phyloP scores from a whole-genome alignment of 495 filamentous ascomycete genomes.

The Sporormia fimetaria region DNA sequence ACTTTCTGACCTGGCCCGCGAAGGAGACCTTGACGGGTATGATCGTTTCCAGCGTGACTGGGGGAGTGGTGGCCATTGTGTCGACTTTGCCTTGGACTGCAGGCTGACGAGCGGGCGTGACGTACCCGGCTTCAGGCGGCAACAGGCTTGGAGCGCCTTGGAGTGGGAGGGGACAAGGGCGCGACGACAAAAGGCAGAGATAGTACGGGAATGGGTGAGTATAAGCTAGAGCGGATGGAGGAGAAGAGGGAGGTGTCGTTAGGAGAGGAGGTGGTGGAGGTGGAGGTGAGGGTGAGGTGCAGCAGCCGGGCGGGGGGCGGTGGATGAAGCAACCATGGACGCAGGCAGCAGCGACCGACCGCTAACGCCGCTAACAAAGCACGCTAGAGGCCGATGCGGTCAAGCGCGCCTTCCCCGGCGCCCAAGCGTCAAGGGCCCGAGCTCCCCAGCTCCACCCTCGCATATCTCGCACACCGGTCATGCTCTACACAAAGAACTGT shows the following conservation, averaged over 20 bases:
- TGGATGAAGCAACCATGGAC: too few species aligned
- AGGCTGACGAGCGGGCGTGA: slow-evolving; percentile 16
- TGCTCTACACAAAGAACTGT: too few species aligned
- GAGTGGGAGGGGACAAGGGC: slow-evolving; percentile 5
- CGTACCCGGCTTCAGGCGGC: slow-evolving; percentile 1
- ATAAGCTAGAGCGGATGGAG: slow-evolving; percentile 9
- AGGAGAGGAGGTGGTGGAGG: neutral
- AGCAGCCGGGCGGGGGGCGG: slow-evolving; percentile 12
- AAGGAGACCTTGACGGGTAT: slow-evolving; percentile 78
- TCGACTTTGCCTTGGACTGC: neutral
- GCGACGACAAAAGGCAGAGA: neutral
- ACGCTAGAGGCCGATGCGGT: too few species aligned
- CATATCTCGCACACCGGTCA: too few species aligned
- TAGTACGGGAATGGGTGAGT: neutral
- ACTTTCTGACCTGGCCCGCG: slow-evolving; percentile 61
- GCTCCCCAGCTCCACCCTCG: too few species aligned
- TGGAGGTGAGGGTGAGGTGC: neutral
- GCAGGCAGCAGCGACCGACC: too few species aligned
- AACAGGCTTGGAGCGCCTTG: slow-evolving; percentile 5
- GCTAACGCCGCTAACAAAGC: too few species aligned
- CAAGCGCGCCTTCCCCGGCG: too few species aligned
- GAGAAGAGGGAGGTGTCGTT: slow-evolving; percentile 12
- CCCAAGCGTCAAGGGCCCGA: too few species aligned
- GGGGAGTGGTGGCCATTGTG: slow-evolving; percentile 42
- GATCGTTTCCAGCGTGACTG: slow-evolving; percentile 56